Base-by-base conservation (phyloP, 2,329 filamentous ascomycete species). In the Rhinocladiella mackenziei region DNA sequence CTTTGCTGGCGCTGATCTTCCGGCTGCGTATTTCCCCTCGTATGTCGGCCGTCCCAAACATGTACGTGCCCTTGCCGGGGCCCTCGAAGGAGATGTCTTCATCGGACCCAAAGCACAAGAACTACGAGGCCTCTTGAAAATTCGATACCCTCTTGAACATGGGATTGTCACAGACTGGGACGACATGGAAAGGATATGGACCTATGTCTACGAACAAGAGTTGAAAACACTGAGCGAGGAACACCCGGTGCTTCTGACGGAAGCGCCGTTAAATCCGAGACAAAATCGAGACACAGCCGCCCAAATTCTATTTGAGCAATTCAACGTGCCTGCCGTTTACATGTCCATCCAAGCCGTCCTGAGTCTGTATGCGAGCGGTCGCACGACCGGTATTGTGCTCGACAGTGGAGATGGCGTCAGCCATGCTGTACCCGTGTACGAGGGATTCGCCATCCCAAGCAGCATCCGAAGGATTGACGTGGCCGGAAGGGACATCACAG, bases 171-270 rank as follows among this genome's bases (percentile, higher is more conserved):
- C 92, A 57, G 89, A 98, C 68, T 98, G 92, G 92, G 92, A 97
- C 64, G 92, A 98, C 63, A 98, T 98, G 92, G 92, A 98, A 74
- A 83, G 88, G 71, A 98, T 98, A 69, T 98, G 92, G 92, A 86
- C 94, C 60, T 92, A 94, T 62, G 89, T 98, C 40, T 98, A 97
- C 65, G 86, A 86, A 45, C 91, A 96, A 62, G 92, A 94, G 54
- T 68, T 98, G 60, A 97, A 96, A 74, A 95, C 91, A 37, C 76
- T 96, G 63, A 96, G 89, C 67, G 92, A 98, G 76, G 92, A 98
- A 83, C 92, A 98, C 67, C 92, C 92, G 32, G 91, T 98, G 50
- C 81, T 98, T 39, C 77, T 98, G 60, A 98, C 92, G 50, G 92
- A 98, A 69, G 88, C 92, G 37, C 92, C 92, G 29, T 75, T 98